Evolutionary conservation across 257 asterid species (phyloP).

Genomic region (Perilla frutescens): DNA sequence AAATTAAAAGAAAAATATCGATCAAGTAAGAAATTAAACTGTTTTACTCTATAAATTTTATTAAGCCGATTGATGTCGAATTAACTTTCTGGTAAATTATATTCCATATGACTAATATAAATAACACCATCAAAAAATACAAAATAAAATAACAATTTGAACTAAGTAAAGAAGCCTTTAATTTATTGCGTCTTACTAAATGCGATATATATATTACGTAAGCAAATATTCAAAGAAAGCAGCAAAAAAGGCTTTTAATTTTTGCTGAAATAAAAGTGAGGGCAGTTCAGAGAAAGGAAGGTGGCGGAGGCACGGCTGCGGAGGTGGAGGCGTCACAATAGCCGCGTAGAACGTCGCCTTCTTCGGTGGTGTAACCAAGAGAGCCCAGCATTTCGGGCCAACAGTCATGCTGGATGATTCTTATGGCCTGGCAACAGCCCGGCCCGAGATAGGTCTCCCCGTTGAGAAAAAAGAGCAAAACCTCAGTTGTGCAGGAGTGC

Average conservation of each 20-base stretch:
- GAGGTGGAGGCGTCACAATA: slow-evolving; percentile 63
- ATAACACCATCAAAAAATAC: too few species aligned
- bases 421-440: slow-evolving; percentile 66
- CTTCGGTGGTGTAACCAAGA: slow-evolving; percentile 62
- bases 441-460: slow-evolving; percentile 76
- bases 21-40: too few species aligned
- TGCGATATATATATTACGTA: too few species aligned
- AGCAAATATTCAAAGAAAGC: background rate
- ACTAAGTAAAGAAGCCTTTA: too few species aligned
- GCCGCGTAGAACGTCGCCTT: slow-evolving; percentile 61
- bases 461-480: slow-evolving; percentile 65
- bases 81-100: too few species aligned
- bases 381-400: slow-evolving; percentile 73
- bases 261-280: background rate
- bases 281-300: slow-evolving; percentile 6
- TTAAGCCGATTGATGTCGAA: too few species aligned
- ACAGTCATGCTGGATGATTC: slow-evolving; percentile 60
- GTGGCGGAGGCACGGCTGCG: slow-evolving; percentile 35
- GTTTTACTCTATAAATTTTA: too few species aligned
- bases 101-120: too few species aligned
- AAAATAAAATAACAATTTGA: too few species aligned
- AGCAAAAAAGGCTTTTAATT: background rate
- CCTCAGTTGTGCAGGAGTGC: slow-evolving; percentile 67
- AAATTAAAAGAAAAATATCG: too few species aligned
- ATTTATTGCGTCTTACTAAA: too few species aligned